Evolutionary conservation across 2,329 filamentous ascomycete genomes (phyloP).

Genomic region (Arthrobotrys sinensis): DNA sequence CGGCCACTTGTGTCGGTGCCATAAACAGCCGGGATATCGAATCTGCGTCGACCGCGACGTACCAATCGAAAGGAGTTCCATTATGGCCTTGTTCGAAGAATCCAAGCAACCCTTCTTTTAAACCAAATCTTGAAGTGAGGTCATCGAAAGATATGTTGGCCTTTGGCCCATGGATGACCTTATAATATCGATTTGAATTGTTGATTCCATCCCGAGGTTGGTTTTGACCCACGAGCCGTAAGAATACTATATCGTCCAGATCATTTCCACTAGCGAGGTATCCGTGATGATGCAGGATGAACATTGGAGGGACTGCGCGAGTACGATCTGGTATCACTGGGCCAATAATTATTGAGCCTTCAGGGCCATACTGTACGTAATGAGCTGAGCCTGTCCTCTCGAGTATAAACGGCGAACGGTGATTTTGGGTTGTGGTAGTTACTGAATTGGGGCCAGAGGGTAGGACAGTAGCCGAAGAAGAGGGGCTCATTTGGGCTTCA

Average conservation of each 20-base stretch:
- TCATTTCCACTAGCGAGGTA: conserved; percentile 42
- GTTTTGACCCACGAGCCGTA: conserved; percentile 4
- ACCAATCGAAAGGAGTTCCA: conserved; percentile 30
- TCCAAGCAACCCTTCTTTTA: conserved; percentile 4
- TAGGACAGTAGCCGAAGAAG: background rate
- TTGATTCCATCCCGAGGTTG: background rate
- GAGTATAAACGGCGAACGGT: conserved; percentile 33
- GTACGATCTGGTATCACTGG: background rate
- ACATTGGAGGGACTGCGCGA: conserved; percentile 17
- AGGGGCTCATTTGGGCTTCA: background rate
- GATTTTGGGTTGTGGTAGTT: background rate
- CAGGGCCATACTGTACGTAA: conserved; percentile 34
- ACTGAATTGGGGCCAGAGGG: background rate
- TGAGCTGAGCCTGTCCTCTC: conserved; percentile 19
- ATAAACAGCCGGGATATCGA: conserved; percentile 30
- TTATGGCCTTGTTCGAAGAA: conserved; percentile 30
- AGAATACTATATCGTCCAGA: conserved; percentile 34
- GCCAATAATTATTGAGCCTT: conserved; percentile 25
- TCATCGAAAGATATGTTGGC: conserved; percentile 10
- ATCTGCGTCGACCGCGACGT: background rate
- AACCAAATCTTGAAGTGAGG: conserved; percentile 27
- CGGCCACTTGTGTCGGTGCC: conserved; percentile 11
- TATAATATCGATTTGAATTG: conserved; percentile 25
- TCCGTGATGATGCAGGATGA: conserved; percentile 28
- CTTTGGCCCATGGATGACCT: conserved; percentile 43